Percentiles rank a stretch among this genome's conserved stretches.
These are phyloP conservation scores for Yarrowia hollandica DNA, from an alignment of 805 yeast species.

Conservation along the genomic window DNA sequence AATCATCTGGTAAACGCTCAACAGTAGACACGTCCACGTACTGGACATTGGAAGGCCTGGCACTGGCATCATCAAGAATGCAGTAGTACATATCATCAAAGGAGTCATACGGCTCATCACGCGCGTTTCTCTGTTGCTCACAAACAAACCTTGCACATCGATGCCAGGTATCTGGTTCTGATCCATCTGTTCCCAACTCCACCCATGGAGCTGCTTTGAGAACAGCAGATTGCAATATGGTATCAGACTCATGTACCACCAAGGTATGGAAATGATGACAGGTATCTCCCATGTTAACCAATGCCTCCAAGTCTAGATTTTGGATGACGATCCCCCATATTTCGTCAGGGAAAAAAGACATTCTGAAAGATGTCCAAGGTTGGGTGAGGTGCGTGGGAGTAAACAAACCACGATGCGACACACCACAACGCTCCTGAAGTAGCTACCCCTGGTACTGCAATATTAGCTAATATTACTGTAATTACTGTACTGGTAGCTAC, in stretches of 20 bases:
- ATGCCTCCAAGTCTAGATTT: not conserved
- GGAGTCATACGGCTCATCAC: not conserved
- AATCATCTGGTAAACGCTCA: not conserved
- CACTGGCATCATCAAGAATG: not conserved
- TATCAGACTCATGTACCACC: not conserved
- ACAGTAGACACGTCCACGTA: not conserved
- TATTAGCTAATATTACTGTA: too few species aligned
- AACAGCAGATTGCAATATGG: not conserved
- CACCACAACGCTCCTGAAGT: too few species aligned
- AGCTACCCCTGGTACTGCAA: too few species aligned
- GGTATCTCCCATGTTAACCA: constrained; percentile 10
- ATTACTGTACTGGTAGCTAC: too few species aligned
- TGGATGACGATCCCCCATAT: not conserved
- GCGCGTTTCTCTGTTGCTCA: not conserved
- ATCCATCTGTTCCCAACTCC: not conserved
- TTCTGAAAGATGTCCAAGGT: not conserved
- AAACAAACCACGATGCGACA: too few species aligned
- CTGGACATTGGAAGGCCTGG: not conserved
- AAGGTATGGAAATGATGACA: not conserved
- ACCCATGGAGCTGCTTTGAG: not conserved
- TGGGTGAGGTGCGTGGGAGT: not conserved
- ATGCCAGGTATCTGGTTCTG: not conserved
- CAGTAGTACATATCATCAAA: not conserved
- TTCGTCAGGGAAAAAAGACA: not conserved
- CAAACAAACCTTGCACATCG: not conserved